Conservation (phyloP, 169 alveolate genomes). For the Cystoisospora suis region DNA sequence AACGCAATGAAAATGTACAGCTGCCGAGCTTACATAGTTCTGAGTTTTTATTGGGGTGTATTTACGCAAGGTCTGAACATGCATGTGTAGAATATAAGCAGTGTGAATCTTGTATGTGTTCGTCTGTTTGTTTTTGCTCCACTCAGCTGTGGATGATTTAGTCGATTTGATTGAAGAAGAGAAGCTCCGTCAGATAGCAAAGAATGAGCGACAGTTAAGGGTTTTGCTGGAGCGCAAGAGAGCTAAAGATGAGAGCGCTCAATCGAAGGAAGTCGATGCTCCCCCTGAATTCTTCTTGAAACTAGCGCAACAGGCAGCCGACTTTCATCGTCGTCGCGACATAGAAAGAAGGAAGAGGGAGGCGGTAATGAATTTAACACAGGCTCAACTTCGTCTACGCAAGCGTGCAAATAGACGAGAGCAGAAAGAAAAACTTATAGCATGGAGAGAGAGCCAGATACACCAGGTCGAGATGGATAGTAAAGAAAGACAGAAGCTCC, state of each 20-base stretch:
- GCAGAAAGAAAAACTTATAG: background rate
- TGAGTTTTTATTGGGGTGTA: too few relatives aligned
- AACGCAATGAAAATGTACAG: too few relatives aligned
- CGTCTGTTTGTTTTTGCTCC: too few relatives aligned
- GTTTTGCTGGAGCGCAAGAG: background rate
- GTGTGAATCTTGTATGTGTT: too few relatives aligned
- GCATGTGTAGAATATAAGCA: too few relatives aligned
- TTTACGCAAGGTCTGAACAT: too few relatives aligned
- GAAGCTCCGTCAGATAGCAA: background rate
- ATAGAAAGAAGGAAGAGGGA: background rate
- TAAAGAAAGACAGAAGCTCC: background rate
- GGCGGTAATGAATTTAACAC: background rate
- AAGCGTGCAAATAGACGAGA: background rate
- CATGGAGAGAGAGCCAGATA: background rate
- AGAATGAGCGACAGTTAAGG: background rate
- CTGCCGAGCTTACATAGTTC: too few relatives aligned
- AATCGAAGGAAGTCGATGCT: background rate
- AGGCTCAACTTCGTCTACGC: background rate
- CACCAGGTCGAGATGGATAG: background rate
- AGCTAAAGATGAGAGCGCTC: background rate
- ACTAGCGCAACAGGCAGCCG: background rate
- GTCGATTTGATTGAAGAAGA: background rate
- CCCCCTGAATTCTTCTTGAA: background rate
- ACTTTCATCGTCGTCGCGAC: background rate
- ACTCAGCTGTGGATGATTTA: conserved; percentile 21